phyloP scores from a whole-genome alignment of 2,329 filamentous ascomycete species.

The Calonectria leucothoes region DNA sequence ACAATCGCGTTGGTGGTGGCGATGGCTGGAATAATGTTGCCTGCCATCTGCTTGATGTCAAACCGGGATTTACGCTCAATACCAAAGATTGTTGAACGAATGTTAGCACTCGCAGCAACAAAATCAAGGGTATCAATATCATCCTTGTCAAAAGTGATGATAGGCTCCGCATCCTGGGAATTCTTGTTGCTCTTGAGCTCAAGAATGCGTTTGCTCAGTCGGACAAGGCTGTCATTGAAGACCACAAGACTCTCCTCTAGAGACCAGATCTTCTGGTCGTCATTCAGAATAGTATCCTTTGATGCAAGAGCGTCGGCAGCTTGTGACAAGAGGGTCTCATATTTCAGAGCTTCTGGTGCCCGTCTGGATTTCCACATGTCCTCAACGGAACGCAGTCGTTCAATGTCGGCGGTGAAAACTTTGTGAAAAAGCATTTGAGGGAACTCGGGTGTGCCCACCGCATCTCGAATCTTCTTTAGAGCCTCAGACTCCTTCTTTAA shows the following conservation, averaged over 20 bases:
- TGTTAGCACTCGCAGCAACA: slow-evolving; percentile 89
- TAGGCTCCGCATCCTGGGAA: slow-evolving; percentile 65
- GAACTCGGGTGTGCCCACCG: slow-evolving; percentile 84
- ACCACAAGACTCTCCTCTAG: slow-evolving; percentile 85
- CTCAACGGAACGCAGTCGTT: slow-evolving; percentile 85
- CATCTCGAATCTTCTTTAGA: slow-evolving; percentile 82
- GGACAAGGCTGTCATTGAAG: slow-evolving; percentile 84
- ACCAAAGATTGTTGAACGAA: slow-evolving; percentile 88
- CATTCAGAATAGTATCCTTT: slow-evolving; percentile 66
- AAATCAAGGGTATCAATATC: slow-evolving; percentile 96
- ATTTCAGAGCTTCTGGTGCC: slow-evolving; percentile 79
- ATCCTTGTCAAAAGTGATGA: slow-evolving; percentile 95
- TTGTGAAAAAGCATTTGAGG: slow-evolving; percentile 88
- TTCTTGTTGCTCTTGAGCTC: slow-evolving; percentile 66
- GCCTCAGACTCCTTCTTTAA: slow-evolving; percentile 86
- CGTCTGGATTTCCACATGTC: slow-evolving; percentile 95
- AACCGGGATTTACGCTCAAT: slow-evolving; percentile 92
- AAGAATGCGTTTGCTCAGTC: slow-evolving; percentile 80
- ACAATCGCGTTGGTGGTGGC: slow-evolving; percentile 98
- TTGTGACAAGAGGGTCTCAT: slow-evolving; percentile 68
- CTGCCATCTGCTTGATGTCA: slow-evolving; percentile 98
- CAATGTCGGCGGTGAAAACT: slow-evolving; percentile 88
- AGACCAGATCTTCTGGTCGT: slow-evolving; percentile 85
- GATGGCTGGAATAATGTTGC: slow-evolving; percentile 98
- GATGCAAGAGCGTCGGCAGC: slow-evolving; percentile 60